phyloP scores from a whole-genome alignment of 331 rosid species.

The Rhamnella rubrinervis region DNA sequence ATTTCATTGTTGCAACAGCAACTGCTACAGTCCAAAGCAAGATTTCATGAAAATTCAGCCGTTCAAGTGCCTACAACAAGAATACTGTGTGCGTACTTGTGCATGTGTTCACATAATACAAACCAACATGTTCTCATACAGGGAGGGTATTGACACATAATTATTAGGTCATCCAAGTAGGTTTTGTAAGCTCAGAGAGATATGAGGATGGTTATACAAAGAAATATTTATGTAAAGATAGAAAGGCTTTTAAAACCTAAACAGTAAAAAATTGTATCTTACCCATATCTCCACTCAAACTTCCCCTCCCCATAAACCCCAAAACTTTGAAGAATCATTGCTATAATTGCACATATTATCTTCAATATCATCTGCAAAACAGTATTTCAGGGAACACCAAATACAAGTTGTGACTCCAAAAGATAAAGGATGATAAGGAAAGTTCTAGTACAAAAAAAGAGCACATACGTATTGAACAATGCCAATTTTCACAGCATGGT shows the following conservation, averaged over 20 bases:
- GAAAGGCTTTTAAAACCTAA: conserved; percentile 15
- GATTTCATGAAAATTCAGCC: not conserved
- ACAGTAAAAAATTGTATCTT: conserved; percentile 23
- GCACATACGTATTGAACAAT: conserved; percentile 94
- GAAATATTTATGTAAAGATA: not conserved
- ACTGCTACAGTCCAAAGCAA: not conserved
- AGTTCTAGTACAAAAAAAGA: conserved; percentile 25
- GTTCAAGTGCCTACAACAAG: not conserved
- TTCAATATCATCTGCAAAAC: conserved; percentile 85
- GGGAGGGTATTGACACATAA: not conserved
- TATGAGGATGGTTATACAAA: not conserved
- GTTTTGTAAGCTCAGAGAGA: not conserved
- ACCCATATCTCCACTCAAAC: conserved; percentile 97
- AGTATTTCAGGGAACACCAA: conserved; percentile 30
- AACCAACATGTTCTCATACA: not conserved
- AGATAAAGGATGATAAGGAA: not conserved
- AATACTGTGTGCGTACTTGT: not conserved
- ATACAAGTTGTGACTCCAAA: not conserved
- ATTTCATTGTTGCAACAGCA: not conserved
- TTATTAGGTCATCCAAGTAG: conserved; percentile 1
- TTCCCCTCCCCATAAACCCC: conserved; percentile 98
- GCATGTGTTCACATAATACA: not conserved
- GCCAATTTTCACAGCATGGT: conserved; percentile 96
- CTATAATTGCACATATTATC: conserved; percentile 91
- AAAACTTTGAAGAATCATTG: conserved; percentile 82